A percentile compares a stretch with the other conserved stretches of the same genome.
Evolutionary conservation across 441 rosid genomes (phyloP).

Genomic region (Adansonia madagascariensis): DNA sequence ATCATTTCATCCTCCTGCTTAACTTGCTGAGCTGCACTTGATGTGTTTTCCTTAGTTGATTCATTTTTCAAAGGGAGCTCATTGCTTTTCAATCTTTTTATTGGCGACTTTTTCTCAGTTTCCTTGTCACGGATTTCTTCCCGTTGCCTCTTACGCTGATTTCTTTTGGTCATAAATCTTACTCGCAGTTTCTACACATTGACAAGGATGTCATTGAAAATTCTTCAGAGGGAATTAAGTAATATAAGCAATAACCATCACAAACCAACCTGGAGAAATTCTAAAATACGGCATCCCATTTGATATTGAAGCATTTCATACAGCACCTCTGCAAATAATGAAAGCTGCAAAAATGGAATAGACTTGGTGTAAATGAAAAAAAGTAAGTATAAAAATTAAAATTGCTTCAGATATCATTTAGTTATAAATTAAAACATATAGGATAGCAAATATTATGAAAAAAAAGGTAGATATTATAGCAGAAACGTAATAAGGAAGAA

Average conservation of each 20-base stretch:
- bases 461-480: conserved; percentile 18
- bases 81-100: conserved; percentile 60
- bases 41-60: conserved; percentile 40
- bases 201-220: conserved; percentile 25
- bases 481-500: conserved; percentile 24
- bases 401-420: conserved; percentile 3
- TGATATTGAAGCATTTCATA: conserved; percentile 95
- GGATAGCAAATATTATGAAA: conserved; percentile 1
- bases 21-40: conserved; percentile 41
- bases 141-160: conserved; percentile 73
- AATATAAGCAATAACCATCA: conserved; percentile 20
- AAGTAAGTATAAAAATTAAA: not conserved
- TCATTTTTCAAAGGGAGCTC: conserved; percentile 57
- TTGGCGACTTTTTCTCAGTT: conserved; percentile 44
- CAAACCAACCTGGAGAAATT: conserved; percentile 79
- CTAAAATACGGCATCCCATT: conserved; percentile 82
- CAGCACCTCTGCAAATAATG: conserved; percentile 88
- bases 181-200: conserved; percentile 64
- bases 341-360: conserved; percentile 61
- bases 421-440: not conserved
- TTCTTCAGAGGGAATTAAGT: conserved; percentile 23
- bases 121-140: conserved; percentile 58
- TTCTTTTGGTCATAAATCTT: conserved; percentile 72
- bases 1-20: conserved; percentile 47
- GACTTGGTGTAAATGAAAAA: conserved; percentile 15